Evolutionary conservation across 2,329 filamentous ascomycete genomes (phyloP), one percentile per base, ranked within the genome.

Genomic region (Didymella keratinophila): DNA sequence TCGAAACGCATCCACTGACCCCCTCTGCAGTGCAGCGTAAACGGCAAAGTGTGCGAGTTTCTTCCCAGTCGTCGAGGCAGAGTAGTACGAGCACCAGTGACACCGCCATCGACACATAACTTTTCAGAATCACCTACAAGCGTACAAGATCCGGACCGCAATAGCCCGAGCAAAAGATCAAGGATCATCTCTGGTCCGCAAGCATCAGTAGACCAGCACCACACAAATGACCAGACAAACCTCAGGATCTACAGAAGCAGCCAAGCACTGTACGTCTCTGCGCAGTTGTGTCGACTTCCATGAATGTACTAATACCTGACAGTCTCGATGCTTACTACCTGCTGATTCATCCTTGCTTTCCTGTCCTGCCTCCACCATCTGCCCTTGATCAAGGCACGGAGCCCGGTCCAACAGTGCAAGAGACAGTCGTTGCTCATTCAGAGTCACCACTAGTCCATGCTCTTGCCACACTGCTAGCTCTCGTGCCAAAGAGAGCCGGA

Each of bases 301-400:
- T n/a, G 2, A 10, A 1, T 16, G 39, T 14, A 4, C 52, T 54
- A n/a, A 51, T 16, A 2, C 18, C 10, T 18, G 9, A 10, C 45
- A 58, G 56, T 28, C 23, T 58, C 7, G 41, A 58, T 34, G 37
- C 50, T 1, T 58, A 58, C 7, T 58, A 58, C 25, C 6, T 49
- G 11, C 37, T 54, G n/a, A 46, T 58, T 39, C 50, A 58, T 14
- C 56, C 56, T n/a, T 42, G 39, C 16, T 58, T 45, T 11, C 56
- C 56, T 2, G 41, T 58, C 20, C 20, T 58, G 16, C 56, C 56
- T 28, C 37, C 56, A 20, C 37, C 49, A 44, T 18, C 7, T 25
- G 12, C 27, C 8, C 3, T 25, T 2, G 30, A 10, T 30, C 28
- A 12, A 2, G 14, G 43, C n/a, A 20, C 42, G 12, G 25, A 39